phyloP scores from a whole-genome alignment of 805 yeast species.

The Lipomyces anomalus region DNA sequence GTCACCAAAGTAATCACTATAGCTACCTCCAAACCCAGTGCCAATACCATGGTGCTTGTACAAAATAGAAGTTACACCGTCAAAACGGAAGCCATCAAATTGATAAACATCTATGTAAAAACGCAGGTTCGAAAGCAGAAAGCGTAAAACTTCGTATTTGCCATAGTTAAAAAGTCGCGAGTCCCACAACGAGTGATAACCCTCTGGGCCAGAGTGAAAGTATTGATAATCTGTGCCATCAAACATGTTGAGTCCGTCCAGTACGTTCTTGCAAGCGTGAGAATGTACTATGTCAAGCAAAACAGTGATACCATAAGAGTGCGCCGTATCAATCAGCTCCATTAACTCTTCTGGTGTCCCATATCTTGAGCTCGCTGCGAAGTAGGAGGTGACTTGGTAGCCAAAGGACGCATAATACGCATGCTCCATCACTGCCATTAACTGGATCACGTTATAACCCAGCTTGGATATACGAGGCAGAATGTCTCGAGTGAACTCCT shows the following conservation, averaged over 20 bases:
- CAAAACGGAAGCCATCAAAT: slow-evolving; percentile 94
- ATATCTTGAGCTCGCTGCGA: slow-evolving; percentile 81
- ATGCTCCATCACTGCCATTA: slow-evolving; percentile 98
- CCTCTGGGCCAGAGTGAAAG: slow-evolving; percentile 88
- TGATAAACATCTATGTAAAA: slow-evolving; percentile 75
- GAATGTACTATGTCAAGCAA: slow-evolving; percentile 91
- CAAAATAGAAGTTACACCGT: slow-evolving; percentile 93
- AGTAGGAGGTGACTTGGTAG: slow-evolving; percentile 91
- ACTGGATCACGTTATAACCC: slow-evolving; percentile 88
- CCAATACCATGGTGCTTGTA: slow-evolving; percentile 91
- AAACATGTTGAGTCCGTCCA: slow-evolving; percentile 86
- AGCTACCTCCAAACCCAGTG: slow-evolving; percentile 81
- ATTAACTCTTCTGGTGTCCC: slow-evolving; percentile 95
- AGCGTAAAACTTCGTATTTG: slow-evolving; percentile 82
- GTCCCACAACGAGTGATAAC: slow-evolving; percentile 90
- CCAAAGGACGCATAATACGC: slow-evolving; percentile 98
- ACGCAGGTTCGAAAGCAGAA: slow-evolving; percentile 75
- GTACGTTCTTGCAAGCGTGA: slow-evolving; percentile 90
- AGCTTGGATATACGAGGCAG: slow-evolving; percentile 78
- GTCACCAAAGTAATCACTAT: slow-evolving; percentile 79
- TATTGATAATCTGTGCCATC: slow-evolving; percentile 95
- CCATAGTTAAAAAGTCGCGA: slow-evolving; percentile 92
- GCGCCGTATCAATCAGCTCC: slow-evolving; percentile 87
- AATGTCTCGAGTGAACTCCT: slow-evolving; percentile 71
- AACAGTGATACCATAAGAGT: slow-evolving; percentile 77